Base-by-base conservation (phyloP, 73 alveolate species). In the Blepharisma japonicum region DNA sequence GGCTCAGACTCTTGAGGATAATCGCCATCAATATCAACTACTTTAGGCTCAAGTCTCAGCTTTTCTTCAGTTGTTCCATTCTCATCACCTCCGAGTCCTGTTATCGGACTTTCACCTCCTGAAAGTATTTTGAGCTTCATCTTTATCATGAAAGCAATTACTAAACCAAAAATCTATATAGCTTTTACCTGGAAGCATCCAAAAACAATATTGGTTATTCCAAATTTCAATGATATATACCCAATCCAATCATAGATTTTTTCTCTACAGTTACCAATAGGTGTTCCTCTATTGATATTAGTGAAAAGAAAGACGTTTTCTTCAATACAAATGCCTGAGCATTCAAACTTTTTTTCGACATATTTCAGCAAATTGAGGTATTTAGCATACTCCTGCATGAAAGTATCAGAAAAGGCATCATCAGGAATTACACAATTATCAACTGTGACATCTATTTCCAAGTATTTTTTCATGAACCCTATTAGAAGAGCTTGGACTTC, bases 271-370 rank as follows among this genome's bases (percentile, higher is more conserved):
- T 14, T 61, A 11, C 49, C 49, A 1, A 8, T 27, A 11, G 77
- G 55, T 23, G 32, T 20, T 2, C 77, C 77, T n/a, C 21, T 61
- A 23, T 61, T 23, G 49, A 23, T 23, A 23, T 61, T 71, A 23
- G 55, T 61, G 77, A 61, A 61, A 3, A 61, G 32, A 23, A 23
- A 61, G 4, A 61, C 42, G 11, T 18, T 9, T 23, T 20, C 21
- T 11, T n/a, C 71, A 11, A 11, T 23, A 71, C 77, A 61, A 23
- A 61, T 3, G 0, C 77, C 77, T 61, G 77, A 61, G 71, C 77
- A 61, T 0, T 61, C 77, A 14, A 20, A 61, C n/a, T 3, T 18
- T n/a, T 61, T 61, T 61, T 61, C 77, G 21, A 61, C 49, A 8
- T 21, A 61, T 61, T 21, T 11, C 14, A 61, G 49, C 21, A 61